Conservation (phyloP, 1,284 basidiomycete species). For the Rhodotorula mucilaginosa region DNA sequence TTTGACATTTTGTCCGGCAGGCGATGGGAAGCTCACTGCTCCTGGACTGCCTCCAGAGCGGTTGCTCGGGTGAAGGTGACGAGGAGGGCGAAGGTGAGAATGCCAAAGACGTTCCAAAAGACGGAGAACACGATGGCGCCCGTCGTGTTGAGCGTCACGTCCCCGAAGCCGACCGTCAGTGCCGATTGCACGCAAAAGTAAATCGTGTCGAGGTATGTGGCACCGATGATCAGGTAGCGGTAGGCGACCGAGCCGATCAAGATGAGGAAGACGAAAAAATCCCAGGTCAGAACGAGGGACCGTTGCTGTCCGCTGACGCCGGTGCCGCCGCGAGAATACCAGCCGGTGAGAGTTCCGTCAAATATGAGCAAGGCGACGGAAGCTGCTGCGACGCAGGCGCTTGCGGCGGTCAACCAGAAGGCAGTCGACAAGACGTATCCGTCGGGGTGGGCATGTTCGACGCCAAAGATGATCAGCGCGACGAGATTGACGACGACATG, state of each 20-base stretch:
- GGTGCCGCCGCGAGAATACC: slow-evolving; percentile 13
- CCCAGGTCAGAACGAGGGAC: slow-evolving; percentile 17
- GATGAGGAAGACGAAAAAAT: slow-evolving; percentile 14
- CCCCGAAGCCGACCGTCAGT: slow-evolving; percentile 63
- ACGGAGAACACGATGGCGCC: slow-evolving; percentile 53
- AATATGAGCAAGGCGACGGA: slow-evolving; percentile 2
- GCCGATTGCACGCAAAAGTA: slow-evolving; percentile 25
- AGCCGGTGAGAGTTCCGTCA: slow-evolving; percentile 12
- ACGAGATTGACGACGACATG: slow-evolving; percentile 21
- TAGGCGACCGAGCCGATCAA: slow-evolving; percentile 7
- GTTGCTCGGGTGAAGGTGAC: slow-evolving; percentile 67
- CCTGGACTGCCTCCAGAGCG: slow-evolving; percentile 58
- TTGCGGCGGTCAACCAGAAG: slow-evolving; percentile 26
- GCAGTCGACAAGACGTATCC: slow-evolving; percentile 32
- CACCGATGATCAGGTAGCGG: slow-evolving; percentile 15
- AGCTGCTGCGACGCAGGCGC: slow-evolving; percentile 5
- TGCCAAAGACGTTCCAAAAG: slow-evolving; percentile 52
- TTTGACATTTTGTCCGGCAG: too few relatives aligned
- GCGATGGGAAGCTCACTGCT: slow-evolving; percentile 9
- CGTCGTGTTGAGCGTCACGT: slow-evolving; percentile 60
- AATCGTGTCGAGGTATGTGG: slow-evolving; percentile 24
- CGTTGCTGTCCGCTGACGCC: slow-evolving; percentile 21
- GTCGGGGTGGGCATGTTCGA: slow-evolving; percentile 9
- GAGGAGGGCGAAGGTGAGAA: slow-evolving; percentile 56
- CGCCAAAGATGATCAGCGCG: slow-evolving; percentile 18